These are phyloP conservation scores for Sordaria brevicollis DNA, from an alignment of 495 filamentous ascomycete species.

Conservation along the genomic window DNA sequence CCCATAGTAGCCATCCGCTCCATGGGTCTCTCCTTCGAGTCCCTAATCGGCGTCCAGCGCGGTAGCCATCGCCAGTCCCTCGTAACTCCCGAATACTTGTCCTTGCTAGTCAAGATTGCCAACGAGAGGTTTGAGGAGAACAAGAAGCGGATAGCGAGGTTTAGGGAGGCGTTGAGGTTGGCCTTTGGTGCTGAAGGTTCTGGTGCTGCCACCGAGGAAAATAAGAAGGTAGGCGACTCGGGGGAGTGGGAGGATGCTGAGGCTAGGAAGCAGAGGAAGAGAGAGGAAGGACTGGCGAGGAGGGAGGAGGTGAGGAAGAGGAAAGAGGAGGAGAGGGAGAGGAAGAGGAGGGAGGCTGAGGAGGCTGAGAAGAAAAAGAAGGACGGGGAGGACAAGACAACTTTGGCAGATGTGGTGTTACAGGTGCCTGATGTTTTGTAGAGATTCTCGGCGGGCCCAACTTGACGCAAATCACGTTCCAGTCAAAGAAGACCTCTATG, in stretches of 20 bases:
- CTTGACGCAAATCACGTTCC: not conserved
- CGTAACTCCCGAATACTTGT: slow-evolving; percentile 50
- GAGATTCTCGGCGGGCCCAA: not conserved
- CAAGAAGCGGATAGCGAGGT: slow-evolving; percentile 53
- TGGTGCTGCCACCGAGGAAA: not conserved
- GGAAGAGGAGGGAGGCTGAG: not conserved
- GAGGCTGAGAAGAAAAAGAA: slow-evolving; percentile 6
- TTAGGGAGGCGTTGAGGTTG: slow-evolving; percentile 33
- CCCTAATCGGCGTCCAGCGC: slow-evolving; percentile 54
- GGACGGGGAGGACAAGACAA: slow-evolving; percentile 11
- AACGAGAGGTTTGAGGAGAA: slow-evolving; percentile 75
- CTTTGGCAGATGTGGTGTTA: slow-evolving; percentile 5
- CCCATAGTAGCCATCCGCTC: slow-evolving; percentile 80
- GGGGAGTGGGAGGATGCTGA: slow-evolving; percentile 49
- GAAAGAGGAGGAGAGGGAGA: slow-evolving; percentile 1
- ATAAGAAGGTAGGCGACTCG: slow-evolving; percentile 3
- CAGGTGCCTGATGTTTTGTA: slow-evolving; percentile 7
- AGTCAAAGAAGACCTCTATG: not conserved
- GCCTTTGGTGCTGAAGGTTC: slow-evolving; percentile 7
- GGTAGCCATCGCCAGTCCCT: slow-evolving; percentile 23
- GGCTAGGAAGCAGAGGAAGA: slow-evolving; percentile 47
- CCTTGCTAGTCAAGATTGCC: slow-evolving; percentile 52
- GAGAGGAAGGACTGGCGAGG: slow-evolving; percentile 47
- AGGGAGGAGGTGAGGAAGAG: slow-evolving; percentile 23
- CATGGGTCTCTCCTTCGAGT: slow-evolving; percentile 68